phyloP scores from a whole-genome alignment of 257 asterid species.

The Prunella vulgaris region DNA sequence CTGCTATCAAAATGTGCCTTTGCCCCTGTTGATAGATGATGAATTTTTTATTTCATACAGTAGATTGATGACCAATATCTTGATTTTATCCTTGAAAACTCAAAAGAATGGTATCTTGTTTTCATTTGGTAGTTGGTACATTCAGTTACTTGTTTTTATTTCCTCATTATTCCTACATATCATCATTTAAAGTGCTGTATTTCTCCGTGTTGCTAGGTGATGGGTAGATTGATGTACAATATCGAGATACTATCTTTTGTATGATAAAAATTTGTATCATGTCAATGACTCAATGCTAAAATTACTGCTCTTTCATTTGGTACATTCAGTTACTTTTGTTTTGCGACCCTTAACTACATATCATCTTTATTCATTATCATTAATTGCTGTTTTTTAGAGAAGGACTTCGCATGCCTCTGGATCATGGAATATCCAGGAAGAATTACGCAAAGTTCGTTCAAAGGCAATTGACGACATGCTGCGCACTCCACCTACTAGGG shows the following conservation, averaged over 20 bases:
- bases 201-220: not conserved
- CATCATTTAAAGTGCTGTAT: not conserved
- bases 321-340: not conserved
- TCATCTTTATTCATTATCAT: conserved; percentile 12
- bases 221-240: not conserved
- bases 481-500: conserved; percentile 35
- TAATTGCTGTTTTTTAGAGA: conserved; percentile 39
- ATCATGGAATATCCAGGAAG: conserved; percentile 84
- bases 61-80: not conserved
- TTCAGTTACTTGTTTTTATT: not conserved
- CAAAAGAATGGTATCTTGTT: not conserved
- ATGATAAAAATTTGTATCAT: not conserved
- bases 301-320: not conserved
- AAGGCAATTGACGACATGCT: conserved; percentile 78
- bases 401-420: conserved; percentile 59
- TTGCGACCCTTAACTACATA: not conserved
- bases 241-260: not conserved
- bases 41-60: not conserved
- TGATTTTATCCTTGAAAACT: not conserved
- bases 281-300: not conserved
- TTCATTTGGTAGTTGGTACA: not conserved
- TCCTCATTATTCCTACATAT: not conserved
- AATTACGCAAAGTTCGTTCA: conserved; percentile 69
- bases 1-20: not conserved
- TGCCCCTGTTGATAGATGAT: not conserved